These are phyloP conservation scores for Paramecium octaurelia DNA, from an alignment of 73 alveolate genomes.

Conservation along the genomic window DNA sequence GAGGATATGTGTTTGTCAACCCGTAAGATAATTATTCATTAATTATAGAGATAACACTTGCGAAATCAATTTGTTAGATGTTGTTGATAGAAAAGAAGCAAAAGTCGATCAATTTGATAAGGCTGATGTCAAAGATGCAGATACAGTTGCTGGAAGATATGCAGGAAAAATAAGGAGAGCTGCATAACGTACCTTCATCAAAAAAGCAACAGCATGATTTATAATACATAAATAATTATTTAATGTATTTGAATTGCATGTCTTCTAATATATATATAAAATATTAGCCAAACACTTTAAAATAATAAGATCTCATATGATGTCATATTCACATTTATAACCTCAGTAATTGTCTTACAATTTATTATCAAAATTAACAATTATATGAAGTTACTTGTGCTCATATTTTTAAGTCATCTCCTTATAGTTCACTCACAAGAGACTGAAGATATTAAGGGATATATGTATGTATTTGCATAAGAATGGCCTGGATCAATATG, in stretches of 20 bases:
- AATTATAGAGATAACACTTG: conserved; percentile 53
- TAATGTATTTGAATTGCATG: neutral
- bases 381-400: neutral
- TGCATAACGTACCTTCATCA: conserved; percentile 44
- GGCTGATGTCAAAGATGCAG: conserved; percentile 53
- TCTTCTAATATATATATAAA: neutral
- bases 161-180: conserved; percentile 57
- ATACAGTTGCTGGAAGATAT: conserved; percentile 63
- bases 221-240: neutral
- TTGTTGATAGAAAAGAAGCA: conserved; percentile 56
- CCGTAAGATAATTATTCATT: conserved; percentile 20
- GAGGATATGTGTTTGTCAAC: conserved; percentile 63
- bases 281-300: neutral
- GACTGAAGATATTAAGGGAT: neutral
- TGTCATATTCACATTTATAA: neutral
- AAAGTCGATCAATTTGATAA: conserved; percentile 62
- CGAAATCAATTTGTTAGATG: conserved; percentile 56
- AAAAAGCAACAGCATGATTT: conserved; percentile 57
- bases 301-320: neutral
- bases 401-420: neutral
- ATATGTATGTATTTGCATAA: conserved; percentile 45
- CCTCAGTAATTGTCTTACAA: neutral
- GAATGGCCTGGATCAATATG: conserved; percentile 65
- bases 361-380: neutral
- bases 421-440: neutral